Conservation (phyloP, 2,329 filamentous ascomycete species). For the Endocalyx cinctus region DNA sequence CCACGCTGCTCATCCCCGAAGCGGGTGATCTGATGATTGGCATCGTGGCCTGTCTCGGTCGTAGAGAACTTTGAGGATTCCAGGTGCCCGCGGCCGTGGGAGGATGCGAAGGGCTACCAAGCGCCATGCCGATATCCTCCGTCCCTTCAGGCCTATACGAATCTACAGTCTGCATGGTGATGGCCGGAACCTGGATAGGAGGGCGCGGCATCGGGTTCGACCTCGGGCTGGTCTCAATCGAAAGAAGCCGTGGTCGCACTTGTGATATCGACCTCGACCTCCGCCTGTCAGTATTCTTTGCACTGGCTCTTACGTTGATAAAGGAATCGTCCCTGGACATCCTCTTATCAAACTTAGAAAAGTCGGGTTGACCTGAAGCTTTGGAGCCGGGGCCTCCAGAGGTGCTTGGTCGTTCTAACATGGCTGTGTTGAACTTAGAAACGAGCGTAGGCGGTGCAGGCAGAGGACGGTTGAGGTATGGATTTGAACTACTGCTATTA, state of each 20-base stretch:
- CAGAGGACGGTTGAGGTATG: slow-evolving; percentile 21
- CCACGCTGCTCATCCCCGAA: slow-evolving; percentile 16
- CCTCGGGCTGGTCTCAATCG: no score
- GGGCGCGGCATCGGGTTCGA: no score
- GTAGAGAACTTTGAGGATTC: slow-evolving; percentile 12
- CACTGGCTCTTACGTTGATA: slow-evolving; percentile 25
- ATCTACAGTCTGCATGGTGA: no score
- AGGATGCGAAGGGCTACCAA: slow-evolving; percentile 61
- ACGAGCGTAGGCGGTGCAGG: slow-evolving; percentile 13
- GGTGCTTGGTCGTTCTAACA: slow-evolving; percentile 36
- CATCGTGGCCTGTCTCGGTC: slow-evolving; percentile 9
- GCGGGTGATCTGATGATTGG: slow-evolving; percentile 14
- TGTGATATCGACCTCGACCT: no score
- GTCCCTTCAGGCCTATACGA: no score
- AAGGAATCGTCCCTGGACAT: slow-evolving; percentile 42
- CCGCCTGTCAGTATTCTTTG: slow-evolving; percentile 29
- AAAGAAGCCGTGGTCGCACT: no score
- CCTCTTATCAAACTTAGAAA: slow-evolving; percentile 36
- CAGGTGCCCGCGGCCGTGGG: slow-evolving; percentile 22
- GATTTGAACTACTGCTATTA: slow-evolving; percentile 15
- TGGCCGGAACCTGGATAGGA: no score
- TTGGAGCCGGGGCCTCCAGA: slow-evolving; percentile 31
- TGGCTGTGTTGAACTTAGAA: no score
- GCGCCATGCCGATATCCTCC: slow-evolving; percentile 63
- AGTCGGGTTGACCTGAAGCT: slow-evolving; percentile 21